Percentiles rank a stretch among this genome's conserved stretches.
Conservation (phyloP, 352 stramenopile genomes). For the Phytophthora sp. region DNA sequence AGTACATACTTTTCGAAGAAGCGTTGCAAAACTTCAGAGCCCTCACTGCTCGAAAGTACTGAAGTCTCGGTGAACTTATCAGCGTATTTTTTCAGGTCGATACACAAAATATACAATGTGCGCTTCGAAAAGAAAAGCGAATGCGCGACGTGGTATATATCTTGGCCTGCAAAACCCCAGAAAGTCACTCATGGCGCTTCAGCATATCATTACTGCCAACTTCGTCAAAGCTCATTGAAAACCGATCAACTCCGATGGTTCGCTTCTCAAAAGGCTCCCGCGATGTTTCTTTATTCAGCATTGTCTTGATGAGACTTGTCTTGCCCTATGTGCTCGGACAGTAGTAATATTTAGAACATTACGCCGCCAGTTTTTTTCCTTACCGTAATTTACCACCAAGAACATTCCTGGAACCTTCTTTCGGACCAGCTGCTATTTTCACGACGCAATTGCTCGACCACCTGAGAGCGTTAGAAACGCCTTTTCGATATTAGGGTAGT, state of each 20-base stretch:
- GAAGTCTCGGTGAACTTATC: neutral
- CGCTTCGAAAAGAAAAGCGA: conserved; percentile 24
- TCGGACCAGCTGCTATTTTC: no score
- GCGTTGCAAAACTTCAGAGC: neutral
- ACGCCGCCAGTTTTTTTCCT: no score
- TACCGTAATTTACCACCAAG: no score
- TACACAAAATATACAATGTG: conserved; percentile 18
- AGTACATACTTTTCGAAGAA: conserved; percentile 25
- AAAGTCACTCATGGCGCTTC: conserved; percentile 10
- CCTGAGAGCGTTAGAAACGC: no score
- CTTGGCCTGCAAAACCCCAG: conserved; percentile 27
- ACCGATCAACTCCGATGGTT: conserved; percentile 15
- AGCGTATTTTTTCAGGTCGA: conserved; percentile 8
- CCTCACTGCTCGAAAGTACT: no score
- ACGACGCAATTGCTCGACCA: no score
- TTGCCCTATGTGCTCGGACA: conserved; percentile 23
- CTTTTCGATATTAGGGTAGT: no score
- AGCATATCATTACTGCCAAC: neutral
- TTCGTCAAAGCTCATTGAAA: neutral
- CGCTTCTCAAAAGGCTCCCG: neutral
- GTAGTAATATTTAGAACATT: no score
- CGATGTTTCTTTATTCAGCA: neutral
- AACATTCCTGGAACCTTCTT: no score
- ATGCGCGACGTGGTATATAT: conserved; percentile 24
- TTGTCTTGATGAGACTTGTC: conserved; percentile 12